Conservation (phyloP, 176 grass and related monocot species). For the Metroxylon sagu region DNA sequence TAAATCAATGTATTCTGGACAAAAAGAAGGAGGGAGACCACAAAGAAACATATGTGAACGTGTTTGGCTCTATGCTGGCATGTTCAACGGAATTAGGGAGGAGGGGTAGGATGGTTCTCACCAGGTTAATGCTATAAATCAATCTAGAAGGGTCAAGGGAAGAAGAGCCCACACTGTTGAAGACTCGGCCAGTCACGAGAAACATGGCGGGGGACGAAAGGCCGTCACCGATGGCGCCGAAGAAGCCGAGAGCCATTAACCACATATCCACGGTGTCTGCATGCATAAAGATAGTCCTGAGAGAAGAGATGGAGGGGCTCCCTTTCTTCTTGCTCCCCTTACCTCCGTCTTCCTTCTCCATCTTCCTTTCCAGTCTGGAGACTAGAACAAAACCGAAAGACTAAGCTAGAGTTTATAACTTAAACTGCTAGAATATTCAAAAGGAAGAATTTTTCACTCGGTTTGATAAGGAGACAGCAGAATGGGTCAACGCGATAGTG, state of each 20-base stretch:
- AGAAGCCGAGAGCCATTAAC: constrained; percentile 59
- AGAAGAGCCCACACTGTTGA: constrained; percentile 62
- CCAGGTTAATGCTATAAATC: constrained; percentile 47
- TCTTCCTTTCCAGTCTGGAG: not conserved
- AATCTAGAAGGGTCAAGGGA: constrained; percentile 24
- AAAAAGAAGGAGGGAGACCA: not conserved
- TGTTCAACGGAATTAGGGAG: not conserved
- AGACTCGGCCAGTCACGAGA: constrained; percentile 52
- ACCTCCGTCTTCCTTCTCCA: not conserved
- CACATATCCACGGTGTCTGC: constrained; percentile 48
- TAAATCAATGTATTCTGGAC: constrained; percentile 54
- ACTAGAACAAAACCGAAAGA: no score
- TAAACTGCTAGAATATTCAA: no score
- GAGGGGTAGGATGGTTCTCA: constrained; percentile 1
- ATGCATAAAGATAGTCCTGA: constrained; percentile 74
- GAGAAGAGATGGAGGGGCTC: not conserved
- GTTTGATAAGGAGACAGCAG: no score
- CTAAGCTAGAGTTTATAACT: no score
- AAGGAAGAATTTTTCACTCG: no score
- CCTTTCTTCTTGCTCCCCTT: not conserved
- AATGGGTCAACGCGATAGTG: no score
- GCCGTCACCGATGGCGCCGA: constrained; percentile 78
- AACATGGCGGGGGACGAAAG: constrained; percentile 69
- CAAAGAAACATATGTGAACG: not conserved
- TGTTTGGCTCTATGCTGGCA: no score